phyloP scores from a whole-genome alignment of 805 yeast species.

The Zygotorulaspora sp. region DNA sequence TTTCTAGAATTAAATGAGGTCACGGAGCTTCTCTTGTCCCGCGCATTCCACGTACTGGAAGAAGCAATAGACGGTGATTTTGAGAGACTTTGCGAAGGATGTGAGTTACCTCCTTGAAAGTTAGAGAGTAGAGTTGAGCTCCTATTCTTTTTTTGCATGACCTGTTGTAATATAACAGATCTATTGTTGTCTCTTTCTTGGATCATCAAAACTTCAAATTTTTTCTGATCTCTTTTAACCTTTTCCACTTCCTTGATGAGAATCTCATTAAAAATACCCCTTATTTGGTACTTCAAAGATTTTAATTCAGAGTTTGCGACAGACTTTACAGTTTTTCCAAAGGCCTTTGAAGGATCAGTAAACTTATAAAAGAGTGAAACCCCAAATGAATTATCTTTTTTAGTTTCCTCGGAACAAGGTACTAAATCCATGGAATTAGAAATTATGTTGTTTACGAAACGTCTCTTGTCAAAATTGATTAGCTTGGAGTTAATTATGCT shows the following conservation, averaged over 20 bases:
- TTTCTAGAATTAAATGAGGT: constrained; percentile 19
- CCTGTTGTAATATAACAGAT: constrained; percentile 31
- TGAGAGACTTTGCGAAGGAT: not conserved
- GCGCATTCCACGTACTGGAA: constrained; percentile 5
- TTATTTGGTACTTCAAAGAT: constrained; percentile 36
- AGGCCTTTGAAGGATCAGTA: constrained; percentile 30
- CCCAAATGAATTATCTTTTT: constrained; percentile 12
- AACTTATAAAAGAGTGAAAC: constrained; percentile 25
- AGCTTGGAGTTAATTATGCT: constrained; percentile 56
- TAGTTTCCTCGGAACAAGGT: constrained; percentile 18
- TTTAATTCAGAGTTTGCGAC: constrained; percentile 43
- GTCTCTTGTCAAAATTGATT: constrained; percentile 81
- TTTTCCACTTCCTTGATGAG: constrained; percentile 50
- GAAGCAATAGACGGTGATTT: constrained; percentile 8
- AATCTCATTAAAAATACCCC: constrained; percentile 43
- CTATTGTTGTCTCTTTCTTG: constrained; percentile 39
- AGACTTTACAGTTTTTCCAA: constrained; percentile 36
- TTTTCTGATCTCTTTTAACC: constrained; percentile 47
- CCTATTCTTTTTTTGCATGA: constrained; percentile 20
- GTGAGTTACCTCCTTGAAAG: constrained; percentile 4
- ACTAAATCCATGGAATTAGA: constrained; percentile 48
- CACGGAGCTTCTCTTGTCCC: constrained; percentile 28
- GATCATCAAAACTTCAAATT: constrained; percentile 37
- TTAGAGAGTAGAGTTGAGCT: constrained; percentile 16
- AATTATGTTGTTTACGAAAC: constrained; percentile 61